Conservation (phyloP, 257 asterid genomes). For the Lithospermum erythrorhizon region DNA sequence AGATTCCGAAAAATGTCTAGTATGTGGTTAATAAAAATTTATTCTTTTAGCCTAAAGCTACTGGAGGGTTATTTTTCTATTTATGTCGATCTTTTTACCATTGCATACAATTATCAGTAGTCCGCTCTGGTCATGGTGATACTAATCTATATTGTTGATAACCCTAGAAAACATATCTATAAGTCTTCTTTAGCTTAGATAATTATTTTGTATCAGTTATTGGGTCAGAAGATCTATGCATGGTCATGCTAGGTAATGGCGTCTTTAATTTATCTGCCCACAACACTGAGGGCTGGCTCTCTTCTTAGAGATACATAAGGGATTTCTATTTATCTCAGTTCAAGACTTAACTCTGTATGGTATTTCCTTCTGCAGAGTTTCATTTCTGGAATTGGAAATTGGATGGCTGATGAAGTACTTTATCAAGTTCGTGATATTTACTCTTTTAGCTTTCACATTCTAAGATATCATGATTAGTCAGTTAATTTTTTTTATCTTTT, state of each 20-base stretch:
- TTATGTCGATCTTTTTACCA: too few species aligned
- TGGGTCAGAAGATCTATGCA: not conserved
- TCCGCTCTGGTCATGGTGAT: too few species aligned
- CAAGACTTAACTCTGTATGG: not conserved
- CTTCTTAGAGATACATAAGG: too few species aligned
- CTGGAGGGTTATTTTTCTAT: too few species aligned
- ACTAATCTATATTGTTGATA: too few species aligned
- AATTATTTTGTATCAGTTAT: too few species aligned
- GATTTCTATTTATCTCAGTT: too few species aligned
- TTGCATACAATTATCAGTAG: too few species aligned
- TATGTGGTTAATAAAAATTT: slow-evolving; percentile 1
- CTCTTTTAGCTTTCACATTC: slow-evolving; percentile 10
- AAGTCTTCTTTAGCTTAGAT: not conserved
- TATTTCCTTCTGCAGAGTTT: slow-evolving; percentile 56
- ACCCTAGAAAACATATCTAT: too few species aligned
- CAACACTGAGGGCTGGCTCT: too few species aligned
- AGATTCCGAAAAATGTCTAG: not conserved
- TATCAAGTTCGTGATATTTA: slow-evolving; percentile 61
- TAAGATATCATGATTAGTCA: slow-evolving; percentile 3
- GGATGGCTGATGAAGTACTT: slow-evolving; percentile 98
- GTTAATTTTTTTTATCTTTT: not conserved
- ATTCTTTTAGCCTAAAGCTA: not conserved
- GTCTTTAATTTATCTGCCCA: too few species aligned
- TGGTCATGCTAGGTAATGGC: not conserved
- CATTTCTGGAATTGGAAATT: slow-evolving; percentile 94